These are phyloP conservation scores for Pseudozyma sp. DNA, from an alignment of 1,284 basidiomycete species.

Conservation along the genomic window DNA sequence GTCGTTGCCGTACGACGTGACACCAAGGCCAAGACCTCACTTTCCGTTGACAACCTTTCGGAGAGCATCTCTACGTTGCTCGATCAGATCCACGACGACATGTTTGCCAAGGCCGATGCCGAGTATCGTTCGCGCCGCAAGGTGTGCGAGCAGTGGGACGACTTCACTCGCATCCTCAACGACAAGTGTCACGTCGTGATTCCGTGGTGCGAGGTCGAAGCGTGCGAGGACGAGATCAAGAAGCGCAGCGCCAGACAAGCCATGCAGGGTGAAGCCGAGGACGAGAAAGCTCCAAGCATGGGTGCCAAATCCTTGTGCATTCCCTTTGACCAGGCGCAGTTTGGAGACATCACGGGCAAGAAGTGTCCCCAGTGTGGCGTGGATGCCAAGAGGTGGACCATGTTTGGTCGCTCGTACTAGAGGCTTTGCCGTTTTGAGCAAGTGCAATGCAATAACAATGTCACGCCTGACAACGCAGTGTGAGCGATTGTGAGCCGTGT, in stretches of 20 bases:
- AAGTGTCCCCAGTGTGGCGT: slow-evolving; percentile 65
- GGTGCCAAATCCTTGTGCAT: slow-evolving; percentile 98
- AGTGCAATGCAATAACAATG: background rate
- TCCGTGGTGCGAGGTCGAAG: slow-evolving; percentile 95
- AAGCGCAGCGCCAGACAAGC: slow-evolving; percentile 78
- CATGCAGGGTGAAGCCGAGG: slow-evolving; percentile 56
- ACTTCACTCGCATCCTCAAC: slow-evolving; percentile 90
- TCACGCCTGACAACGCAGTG: background rate
- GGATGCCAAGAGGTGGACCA: slow-evolving; percentile 67
- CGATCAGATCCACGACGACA: slow-evolving; percentile 86
- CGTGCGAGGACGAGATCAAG: slow-evolving; percentile 98
- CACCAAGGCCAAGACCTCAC: slow-evolving; percentile 73
- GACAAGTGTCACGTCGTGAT: slow-evolving; percentile 87
- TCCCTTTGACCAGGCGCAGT: slow-evolving; percentile 87
- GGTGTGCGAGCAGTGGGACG: slow-evolving; percentile 84
- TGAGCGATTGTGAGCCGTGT: too few relatives aligned
- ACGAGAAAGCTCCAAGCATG: slow-evolving; percentile 93
- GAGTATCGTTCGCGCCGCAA: slow-evolving; percentile 81
- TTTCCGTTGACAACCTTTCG: slow-evolving; percentile 41
- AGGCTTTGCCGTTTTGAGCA: background rate
- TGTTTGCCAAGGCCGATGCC: slow-evolving; percentile 84
- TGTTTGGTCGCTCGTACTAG: slow-evolving; percentile 68
- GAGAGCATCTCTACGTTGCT: slow-evolving; percentile 73
- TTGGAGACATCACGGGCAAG: slow-evolving; percentile 56
- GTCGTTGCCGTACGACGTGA: slow-evolving; percentile 89